Base-by-base conservation (phyloP, 2,329 filamentous ascomycete species). In the Aspergillus persii region DNA sequence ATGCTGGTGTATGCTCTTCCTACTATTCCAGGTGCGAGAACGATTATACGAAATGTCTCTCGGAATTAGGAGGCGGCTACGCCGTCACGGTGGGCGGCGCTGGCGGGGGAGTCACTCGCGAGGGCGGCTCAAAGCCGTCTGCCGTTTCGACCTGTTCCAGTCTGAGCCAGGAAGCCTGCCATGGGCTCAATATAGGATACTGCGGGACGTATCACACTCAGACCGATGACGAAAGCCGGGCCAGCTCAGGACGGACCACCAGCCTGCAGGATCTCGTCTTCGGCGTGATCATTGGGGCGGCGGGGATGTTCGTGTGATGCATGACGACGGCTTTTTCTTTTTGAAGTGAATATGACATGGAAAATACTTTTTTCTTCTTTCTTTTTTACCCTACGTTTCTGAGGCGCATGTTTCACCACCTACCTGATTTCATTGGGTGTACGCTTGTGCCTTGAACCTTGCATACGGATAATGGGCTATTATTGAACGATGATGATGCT, bases 21-120 rank as follows among this genome's bases (percentile, higher is more conserved):
- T 83, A 83, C 70, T 85, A 83, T 72, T 80, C 80, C 36, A 74
- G 74, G 57, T 85, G 83, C 60, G 77, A 82, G 67, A 76, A 72
- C 46, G 77, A 83, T 56, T 81, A 76, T 56, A 69, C 75, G 7
- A 71, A 68, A 29, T 82, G 80, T 63, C 75, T 78, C 7, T 71
- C 70, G 4, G 69, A 77, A 31, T 73, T 85, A 60, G 80, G 79
- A 29, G 80, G 77, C n/a, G 76, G 76, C 2, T 79, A 81, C 55
- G 82, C 79, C 30, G 81, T 85, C 31, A 84, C 83, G 1, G 73
- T 85, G 27, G 77, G 71, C 2, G 82, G 78, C 8, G 73, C 74
- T 2, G 81, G 80, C n/a, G 79, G 72, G 15, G 82, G 82, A 15
- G 76, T 79, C 9, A 84, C 82, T 6, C 79, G 83, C 8, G 65